phyloP scores from a whole-genome alignment of 2,329 filamentous ascomycete species.

The Mollisiaceae sp. region DNA sequence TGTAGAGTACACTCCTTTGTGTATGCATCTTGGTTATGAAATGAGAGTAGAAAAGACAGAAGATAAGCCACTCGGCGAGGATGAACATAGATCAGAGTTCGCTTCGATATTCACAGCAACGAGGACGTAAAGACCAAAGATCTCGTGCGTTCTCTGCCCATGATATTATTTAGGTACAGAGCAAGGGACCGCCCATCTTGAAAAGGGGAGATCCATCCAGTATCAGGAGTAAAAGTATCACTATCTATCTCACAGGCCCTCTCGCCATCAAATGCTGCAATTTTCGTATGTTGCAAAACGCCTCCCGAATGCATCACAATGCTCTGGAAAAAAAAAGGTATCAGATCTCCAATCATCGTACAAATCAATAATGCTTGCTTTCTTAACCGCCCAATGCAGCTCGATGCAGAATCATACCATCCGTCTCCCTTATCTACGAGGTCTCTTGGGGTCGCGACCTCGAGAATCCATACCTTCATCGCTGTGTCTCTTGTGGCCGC shows the following conservation, averaged over 20 bases:
- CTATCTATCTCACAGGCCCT: conserved; percentile 12
- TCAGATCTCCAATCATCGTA: conserved; percentile 26
- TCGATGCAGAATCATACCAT: conserved; percentile 16
- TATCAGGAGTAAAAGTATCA: not conserved
- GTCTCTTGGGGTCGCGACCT: conserved; percentile 38
- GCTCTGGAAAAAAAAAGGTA: conserved; percentile 12
- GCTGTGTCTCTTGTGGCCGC: conserved; percentile 40
- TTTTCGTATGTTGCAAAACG: conserved; percentile 13
- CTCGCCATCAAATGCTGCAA: conserved; percentile 27
- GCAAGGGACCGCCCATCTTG: not conserved
- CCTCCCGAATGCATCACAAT: conserved; percentile 23
- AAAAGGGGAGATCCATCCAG: conserved; percentile 6
- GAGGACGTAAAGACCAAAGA: not conserved
- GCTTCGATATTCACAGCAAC: not conserved
- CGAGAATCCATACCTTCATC: conserved; percentile 39
- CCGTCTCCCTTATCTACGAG: conserved; percentile 17
- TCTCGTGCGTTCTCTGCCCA: not conserved
- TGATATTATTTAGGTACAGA: conserved; percentile 1
- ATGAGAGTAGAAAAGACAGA: too few species aligned
- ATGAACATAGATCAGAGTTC: not conserved
- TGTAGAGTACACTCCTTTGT: too few species aligned
- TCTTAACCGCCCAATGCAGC: conserved; percentile 12
- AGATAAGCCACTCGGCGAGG: too few species aligned
- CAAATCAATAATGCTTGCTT: conserved; percentile 8
- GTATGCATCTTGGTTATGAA: too few species aligned